phyloP scores from a whole-genome alignment of 169 alveolate species.

The Toxoplasma gondii region DNA sequence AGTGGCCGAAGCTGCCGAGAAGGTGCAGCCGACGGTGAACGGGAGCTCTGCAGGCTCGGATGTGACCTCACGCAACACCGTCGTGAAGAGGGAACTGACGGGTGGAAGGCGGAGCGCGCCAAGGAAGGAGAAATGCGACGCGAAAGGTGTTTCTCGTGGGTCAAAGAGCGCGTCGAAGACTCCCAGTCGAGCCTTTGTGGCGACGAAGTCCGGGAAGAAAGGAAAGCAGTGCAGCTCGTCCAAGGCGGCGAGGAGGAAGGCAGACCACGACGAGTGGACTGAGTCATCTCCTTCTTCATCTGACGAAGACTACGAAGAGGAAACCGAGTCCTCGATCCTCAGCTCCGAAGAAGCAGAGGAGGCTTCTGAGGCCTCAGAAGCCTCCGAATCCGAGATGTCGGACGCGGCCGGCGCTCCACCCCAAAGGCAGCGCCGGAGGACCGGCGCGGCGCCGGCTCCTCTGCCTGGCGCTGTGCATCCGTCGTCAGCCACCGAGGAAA shows the following conservation, averaged over 20 bases:
- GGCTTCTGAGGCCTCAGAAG: background rate
- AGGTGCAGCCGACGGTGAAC: background rate
- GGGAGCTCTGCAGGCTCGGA: background rate
- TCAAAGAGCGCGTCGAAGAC: too few species aligned
- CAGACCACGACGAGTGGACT: background rate
- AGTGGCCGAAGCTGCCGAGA: background rate
- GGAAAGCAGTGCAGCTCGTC: constrained; percentile 23
- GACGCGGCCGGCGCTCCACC: background rate
- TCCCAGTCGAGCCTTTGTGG: too few species aligned
- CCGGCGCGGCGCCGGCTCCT: background rate
- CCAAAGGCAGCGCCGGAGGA: background rate
- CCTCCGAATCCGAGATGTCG: background rate
- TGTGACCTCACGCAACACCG: background rate
- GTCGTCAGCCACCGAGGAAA: constrained; percentile 27
- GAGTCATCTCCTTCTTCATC: background rate
- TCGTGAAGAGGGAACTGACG: constrained; percentile 33
- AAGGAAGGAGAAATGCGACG: background rate
- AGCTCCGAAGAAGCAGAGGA: background rate
- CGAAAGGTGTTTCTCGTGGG: too few species aligned
- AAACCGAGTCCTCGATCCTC: background rate
- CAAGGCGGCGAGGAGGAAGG: constrained; percentile 22
- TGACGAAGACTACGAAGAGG: background rate
- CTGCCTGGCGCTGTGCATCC: too few species aligned
- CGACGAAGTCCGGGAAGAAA: background rate
- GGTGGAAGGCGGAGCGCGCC: constrained; percentile 19